Evolutionary conservation across 2,329 filamentous ascomycete species (phyloP).

Genomic region (Neonectria ditissima): DNA sequence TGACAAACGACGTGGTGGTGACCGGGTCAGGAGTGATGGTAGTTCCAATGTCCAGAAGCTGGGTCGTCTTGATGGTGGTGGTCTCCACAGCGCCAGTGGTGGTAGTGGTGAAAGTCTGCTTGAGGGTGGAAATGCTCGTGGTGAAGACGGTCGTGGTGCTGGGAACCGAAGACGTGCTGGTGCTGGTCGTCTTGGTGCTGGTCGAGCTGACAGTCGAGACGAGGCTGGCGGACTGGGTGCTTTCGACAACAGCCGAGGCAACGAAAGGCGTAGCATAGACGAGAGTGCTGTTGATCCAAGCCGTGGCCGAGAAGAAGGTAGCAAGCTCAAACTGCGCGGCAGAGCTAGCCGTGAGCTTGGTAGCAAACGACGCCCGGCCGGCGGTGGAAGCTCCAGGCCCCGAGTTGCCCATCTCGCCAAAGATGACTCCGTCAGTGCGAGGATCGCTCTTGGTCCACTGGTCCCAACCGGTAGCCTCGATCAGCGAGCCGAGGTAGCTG

Average conservation of each 20-base stretch:
- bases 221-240: not conserved
- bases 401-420: constrained; percentile 37
- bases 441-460: constrained; percentile 39
- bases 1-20: constrained; percentile 31
- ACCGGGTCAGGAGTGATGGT: constrained; percentile 37
- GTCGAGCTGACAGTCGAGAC: not conserved
- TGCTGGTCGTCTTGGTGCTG: not conserved
- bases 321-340: constrained; percentile 35
- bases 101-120: constrained; percentile 33
- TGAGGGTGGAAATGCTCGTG: constrained; percentile 28
- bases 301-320: constrained; percentile 35
- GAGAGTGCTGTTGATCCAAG: constrained; percentile 40
- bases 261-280: constrained; percentile 37
- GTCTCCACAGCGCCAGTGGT: constrained; percentile 26
- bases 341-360: constrained; percentile 18
- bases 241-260: constrained; percentile 13
- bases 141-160: constrained; percentile 38
- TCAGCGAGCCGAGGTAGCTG: constrained; percentile 29
- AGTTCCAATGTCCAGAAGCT: constrained; percentile 34
- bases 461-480: constrained; percentile 35
- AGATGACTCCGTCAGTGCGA: constrained; percentile 35
- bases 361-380: constrained; percentile 38
- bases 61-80: constrained; percentile 32
- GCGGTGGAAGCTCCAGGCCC: constrained; percentile 34
- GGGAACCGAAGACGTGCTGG: constrained; percentile 13